These are phyloP conservation scores for Sclerotinia minor DNA, from an alignment of 2,329 filamentous ascomycete species.

Conservation along the genomic window DNA sequence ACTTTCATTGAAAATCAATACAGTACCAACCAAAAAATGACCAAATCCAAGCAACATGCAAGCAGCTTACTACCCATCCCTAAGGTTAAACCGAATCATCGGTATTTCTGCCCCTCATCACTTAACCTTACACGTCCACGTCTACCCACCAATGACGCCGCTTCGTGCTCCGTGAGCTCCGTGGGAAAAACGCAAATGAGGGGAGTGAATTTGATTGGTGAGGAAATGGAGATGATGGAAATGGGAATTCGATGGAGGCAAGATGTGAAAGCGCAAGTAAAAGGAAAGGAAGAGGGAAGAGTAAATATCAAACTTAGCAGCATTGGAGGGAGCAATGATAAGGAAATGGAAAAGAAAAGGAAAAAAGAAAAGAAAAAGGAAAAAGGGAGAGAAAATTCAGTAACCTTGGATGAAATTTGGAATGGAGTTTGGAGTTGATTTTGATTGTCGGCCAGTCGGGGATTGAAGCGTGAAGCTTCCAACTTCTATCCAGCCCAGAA, in stretches of 20 bases:
- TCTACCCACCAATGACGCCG: slow-evolving; percentile 1
- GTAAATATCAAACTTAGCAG: not conserved
- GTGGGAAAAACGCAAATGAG: not conserved
- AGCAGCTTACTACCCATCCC: not conserved
- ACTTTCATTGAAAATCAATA: too few species aligned
- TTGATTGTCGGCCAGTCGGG: not conserved
- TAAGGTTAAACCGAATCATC: not conserved
- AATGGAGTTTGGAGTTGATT: slow-evolving; percentile 18
- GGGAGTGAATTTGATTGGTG: not conserved
- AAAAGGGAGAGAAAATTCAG: not conserved
- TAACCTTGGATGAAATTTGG: not conserved
- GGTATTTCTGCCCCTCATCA: slow-evolving; percentile 11
- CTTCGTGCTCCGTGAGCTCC: slow-evolving; percentile 1
- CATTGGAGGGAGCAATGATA: not conserved
- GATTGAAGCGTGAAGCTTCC: too few species aligned
- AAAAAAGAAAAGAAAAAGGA: not conserved
- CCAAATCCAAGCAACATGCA: not conserved
- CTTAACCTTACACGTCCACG: not conserved
- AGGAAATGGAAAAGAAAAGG: not conserved
- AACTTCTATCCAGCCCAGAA: not conserved
- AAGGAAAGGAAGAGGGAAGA: not conserved
- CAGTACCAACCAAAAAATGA: not conserved
- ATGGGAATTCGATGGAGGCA: slow-evolving; percentile 1
- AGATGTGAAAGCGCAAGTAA: not conserved
- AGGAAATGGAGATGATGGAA: slow-evolving; percentile 5